Percentiles rank a stretch among this genome's conserved stretches.
phyloP scores from a whole-genome alignment of 129 eudicot genomes.

The Helianthus tuberosus region DNA sequence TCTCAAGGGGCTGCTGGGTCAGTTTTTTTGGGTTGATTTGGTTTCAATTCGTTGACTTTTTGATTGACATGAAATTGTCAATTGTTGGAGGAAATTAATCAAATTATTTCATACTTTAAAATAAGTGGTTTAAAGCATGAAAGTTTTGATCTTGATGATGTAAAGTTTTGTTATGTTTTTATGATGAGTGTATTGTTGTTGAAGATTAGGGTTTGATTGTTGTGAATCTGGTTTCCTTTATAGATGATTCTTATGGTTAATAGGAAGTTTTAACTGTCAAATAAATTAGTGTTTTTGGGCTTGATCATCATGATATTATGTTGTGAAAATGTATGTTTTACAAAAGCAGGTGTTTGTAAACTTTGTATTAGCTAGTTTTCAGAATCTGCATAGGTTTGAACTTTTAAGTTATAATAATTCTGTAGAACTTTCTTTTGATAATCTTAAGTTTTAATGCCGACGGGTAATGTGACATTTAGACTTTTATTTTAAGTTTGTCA shows the following conservation, averaged over 20 bases:
- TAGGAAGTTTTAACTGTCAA: neutral
- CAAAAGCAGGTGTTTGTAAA: neutral
- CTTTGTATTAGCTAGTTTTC: neutral
- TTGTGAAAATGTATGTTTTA: neutral
- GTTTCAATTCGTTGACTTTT: slow-evolving; percentile 31
- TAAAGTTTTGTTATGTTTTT: no score
- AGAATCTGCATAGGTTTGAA: neutral
- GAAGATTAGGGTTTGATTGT: slow-evolving; percentile 11
- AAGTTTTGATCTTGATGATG: slow-evolving; percentile 2
- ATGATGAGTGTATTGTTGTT: neutral
- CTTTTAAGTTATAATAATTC: slow-evolving; percentile 2
- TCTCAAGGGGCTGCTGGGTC: slow-evolving; percentile 82
- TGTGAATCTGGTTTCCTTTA: slow-evolving; percentile 13
- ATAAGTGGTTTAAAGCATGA: neutral
- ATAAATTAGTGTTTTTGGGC: neutral
- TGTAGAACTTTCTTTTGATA: neutral
- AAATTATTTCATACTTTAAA: neutral
- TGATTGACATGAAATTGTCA: slow-evolving; percentile 8
- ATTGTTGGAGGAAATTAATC: neutral
- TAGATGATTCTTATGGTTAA: neutral
- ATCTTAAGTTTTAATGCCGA: neutral
- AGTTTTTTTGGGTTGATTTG: slow-evolving; percentile 19
- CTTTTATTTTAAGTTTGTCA: neutral
- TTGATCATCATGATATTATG: neutral
- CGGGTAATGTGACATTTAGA: neutral